Evolutionary conservation across 2,329 filamentous ascomycete species (phyloP).

Genomic region (Alternaria angustiovoidea): DNA sequence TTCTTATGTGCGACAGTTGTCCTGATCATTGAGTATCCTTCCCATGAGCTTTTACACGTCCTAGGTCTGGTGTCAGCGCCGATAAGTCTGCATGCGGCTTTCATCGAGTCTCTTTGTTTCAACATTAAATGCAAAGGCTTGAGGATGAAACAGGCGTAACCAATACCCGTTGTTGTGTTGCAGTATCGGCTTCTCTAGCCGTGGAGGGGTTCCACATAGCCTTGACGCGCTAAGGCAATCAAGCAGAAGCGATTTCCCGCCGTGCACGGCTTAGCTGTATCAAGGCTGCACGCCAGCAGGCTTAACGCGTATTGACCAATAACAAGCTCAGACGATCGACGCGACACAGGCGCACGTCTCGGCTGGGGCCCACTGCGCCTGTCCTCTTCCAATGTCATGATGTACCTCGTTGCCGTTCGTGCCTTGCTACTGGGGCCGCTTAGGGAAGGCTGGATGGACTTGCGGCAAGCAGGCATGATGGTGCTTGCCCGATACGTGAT

Average conservation of each 20-base stretch:
- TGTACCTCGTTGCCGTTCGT: constrained; percentile 8
- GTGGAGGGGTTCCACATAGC: not conserved
- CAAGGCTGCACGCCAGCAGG: constrained; percentile 11
- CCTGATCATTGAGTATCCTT: not conserved
- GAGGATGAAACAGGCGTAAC: not conserved
- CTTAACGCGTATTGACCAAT: constrained; percentile 10
- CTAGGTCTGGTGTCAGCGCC: not conserved
- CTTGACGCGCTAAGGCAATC: not conserved
- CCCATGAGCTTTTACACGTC: not conserved
- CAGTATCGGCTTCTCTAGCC: not conserved
- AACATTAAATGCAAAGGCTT: not conserved
- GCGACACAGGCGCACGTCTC: constrained; percentile 7
- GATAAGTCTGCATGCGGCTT: not conserved
- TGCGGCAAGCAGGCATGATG: not conserved
- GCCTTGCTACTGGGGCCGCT: constrained; percentile 7
- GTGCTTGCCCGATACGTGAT: not conserved
- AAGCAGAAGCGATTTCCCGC: not conserved
- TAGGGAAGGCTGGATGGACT: not conserved
- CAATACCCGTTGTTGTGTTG: not conserved
- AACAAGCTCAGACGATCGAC: not conserved
- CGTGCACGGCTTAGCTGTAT: constrained; percentile 12
- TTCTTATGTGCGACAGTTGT: not conserved
- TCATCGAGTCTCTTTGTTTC: not conserved
- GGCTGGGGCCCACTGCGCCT: not conserved
- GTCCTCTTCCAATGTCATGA: constrained; percentile 4